These are phyloP conservation scores for Colletotrichum karsti DNA, from an alignment of 2,329 filamentous ascomycete genomes.

Conservation along the genomic window DNA sequence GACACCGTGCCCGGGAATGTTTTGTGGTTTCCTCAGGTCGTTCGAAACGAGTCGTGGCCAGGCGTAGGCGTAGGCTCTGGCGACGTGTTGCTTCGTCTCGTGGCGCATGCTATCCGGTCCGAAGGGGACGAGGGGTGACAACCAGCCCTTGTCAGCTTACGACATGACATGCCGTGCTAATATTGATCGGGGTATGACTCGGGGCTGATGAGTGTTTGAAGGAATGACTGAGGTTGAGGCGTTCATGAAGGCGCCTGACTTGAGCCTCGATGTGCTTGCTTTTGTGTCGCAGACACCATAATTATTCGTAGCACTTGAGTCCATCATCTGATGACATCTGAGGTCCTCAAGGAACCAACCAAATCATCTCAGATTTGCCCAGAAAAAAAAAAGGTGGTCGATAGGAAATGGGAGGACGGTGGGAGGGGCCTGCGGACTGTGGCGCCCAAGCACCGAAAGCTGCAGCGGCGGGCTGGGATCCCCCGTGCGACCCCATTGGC, in stretches of 20 bases:
- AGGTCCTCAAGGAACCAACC: background rate
- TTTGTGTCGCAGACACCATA: too few relatives aligned
- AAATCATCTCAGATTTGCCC: background rate
- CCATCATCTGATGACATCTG: background rate
- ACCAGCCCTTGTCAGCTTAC: background rate
- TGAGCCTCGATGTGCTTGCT: background rate
- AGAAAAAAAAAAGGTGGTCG: background rate
- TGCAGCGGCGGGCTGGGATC: constrained; percentile 15
- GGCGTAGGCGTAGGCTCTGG: background rate
- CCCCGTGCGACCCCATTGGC: constrained; percentile 16
- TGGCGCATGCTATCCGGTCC: constrained; percentile 6
- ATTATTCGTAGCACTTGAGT: background rate
- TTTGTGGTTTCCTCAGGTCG: constrained; percentile 12
- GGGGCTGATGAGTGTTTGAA: background rate
- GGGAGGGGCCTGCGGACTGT: background rate
- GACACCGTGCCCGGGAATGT: constrained; percentile 13
- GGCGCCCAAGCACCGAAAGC: constrained; percentile 15
- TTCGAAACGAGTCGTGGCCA: constrained; percentile 15
- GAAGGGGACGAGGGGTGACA: background rate
- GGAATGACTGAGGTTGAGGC: too few relatives aligned
- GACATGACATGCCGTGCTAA: background rate
- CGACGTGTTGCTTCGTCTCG: background rate
- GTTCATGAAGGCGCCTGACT: background rate
- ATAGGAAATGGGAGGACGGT: constrained; percentile 20
- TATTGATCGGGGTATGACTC: background rate